These are phyloP conservation scores for Tolypocladium guangdongense DNA, from an alignment of 2,329 filamentous ascomycete genomes.

Conservation along the genomic window DNA sequence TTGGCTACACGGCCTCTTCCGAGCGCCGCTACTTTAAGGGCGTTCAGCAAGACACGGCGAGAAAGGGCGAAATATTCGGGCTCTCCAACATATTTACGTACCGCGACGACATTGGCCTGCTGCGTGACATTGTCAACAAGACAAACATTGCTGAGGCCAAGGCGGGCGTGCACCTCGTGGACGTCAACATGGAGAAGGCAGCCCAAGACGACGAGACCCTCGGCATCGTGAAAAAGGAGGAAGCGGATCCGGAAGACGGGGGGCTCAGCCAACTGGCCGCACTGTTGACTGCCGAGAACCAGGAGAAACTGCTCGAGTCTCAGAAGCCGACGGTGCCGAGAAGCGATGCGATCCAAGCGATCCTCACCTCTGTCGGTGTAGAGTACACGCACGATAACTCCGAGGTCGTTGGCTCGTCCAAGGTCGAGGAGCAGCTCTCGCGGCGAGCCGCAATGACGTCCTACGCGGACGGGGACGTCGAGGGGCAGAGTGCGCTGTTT, in stretches of 20 bases:
- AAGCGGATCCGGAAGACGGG: conserved; percentile 47
- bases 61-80: conserved; percentile 92
- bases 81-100: conserved; percentile 79
- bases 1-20: conserved; percentile 84
- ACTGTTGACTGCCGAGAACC: conserved; percentile 35
- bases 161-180: conserved; percentile 70
- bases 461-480: conserved; percentile 29
- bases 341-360: conserved; percentile 75
- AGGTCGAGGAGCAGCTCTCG: conserved; percentile 77
- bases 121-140: conserved; percentile 96
- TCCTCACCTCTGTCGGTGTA: conserved; percentile 77
- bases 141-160: conserved; percentile 93
- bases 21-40: conserved; percentile 94
- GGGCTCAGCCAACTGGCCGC: conserved; percentile 63
- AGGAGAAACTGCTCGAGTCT: conserved; percentile 22
- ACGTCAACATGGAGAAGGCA: conserved; percentile 58
- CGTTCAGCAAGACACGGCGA: conserved; percentile 70
- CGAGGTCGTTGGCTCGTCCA: conserved; percentile 87
- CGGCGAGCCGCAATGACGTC: conserved; percentile 58
- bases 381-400: conserved; percentile 95
- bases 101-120: conserved; percentile 64
- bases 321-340: conserved; percentile 29
- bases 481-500: conserved; percentile 47
- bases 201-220: conserved; percentile 40
- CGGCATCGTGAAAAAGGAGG: conserved; percentile 32